Evolutionary conservation across 306 rosid genomes (phyloP).

Genomic region (Prunus fruticosa): DNA sequence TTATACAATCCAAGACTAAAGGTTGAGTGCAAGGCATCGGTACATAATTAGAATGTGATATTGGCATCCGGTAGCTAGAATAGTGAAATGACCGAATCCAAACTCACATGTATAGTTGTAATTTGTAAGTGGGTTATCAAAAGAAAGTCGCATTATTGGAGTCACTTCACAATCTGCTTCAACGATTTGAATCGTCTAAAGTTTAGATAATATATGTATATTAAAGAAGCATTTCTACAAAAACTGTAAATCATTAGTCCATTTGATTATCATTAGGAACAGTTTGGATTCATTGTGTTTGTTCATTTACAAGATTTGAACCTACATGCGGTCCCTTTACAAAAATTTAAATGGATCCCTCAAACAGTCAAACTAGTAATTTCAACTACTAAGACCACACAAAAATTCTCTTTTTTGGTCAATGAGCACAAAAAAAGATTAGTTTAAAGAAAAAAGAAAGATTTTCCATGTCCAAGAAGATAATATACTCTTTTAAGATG

Average conservation of each 20-base stretch:
- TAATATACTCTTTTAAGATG: too few relatives aligned
- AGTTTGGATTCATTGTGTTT: too few relatives aligned
- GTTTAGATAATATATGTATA: too few relatives aligned
- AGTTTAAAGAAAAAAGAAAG: too few relatives aligned
- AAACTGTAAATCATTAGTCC: too few relatives aligned
- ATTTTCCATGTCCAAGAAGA: background rate
- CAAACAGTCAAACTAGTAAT: too few relatives aligned
- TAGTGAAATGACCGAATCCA: background rate
- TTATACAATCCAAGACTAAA: background rate
- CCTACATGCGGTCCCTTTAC: too few relatives aligned
- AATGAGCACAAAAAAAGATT: background rate
- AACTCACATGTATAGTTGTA: background rate
- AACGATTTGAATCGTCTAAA: background rate
- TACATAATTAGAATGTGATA: background rate
- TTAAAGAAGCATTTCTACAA: too few relatives aligned
- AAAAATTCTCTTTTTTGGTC: background rate
- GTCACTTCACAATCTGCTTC: background rate
- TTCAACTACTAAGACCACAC: background rate
- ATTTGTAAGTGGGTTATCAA: background rate
- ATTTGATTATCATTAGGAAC: too few relatives aligned
- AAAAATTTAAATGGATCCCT: too few relatives aligned
- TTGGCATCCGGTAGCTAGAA: too few relatives aligned
- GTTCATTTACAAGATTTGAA: too few relatives aligned
- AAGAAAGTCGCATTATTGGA: background rate
- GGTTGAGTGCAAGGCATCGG: background rate